Evolutionary conservation across 495 filamentous ascomycete species (phyloP).

Genomic region (Penicillium pulvis): DNA sequence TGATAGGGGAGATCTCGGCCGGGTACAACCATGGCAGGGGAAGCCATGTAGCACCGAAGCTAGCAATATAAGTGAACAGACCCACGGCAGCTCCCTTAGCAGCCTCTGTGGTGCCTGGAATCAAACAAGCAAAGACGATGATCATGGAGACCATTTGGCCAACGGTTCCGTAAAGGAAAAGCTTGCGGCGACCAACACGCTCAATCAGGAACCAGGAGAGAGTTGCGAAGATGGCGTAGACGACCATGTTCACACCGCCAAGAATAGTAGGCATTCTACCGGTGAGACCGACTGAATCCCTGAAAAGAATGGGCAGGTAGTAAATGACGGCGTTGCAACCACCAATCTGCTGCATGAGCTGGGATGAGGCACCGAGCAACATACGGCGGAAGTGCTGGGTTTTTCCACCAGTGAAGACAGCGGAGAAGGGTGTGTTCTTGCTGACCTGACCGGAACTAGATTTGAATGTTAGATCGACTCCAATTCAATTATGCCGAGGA

Average conservation of each 20-base stretch:
- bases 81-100: constrained; percentile 7
- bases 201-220: constrained; percentile 64
- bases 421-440: constrained; percentile 5
- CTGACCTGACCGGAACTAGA: not conserved
- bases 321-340: constrained; percentile 76
- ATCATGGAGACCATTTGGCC: constrained; percentile 34
- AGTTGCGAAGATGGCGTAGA: constrained; percentile 60
- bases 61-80: constrained; percentile 11
- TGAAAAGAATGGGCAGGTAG: constrained; percentile 71
- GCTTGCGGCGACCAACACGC: constrained; percentile 61
- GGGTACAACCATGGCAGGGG: constrained; percentile 60
- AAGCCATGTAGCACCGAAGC: constrained; percentile 10
- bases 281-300: constrained; percentile 53
- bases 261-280: constrained; percentile 65
- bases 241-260: constrained; percentile 74
- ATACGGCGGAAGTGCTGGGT: constrained; percentile 38
- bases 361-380: constrained; percentile 33
- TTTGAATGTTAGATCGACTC: constrained; percentile 15
- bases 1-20: constrained; percentile 65
- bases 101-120: not conserved
- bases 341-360: constrained; percentile 70
- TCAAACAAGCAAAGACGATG: constrained; percentile 7
- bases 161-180: constrained; percentile 62
- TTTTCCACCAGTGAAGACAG: constrained; percentile 31
- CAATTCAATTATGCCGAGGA: constrained; percentile 44